A percentile compares a stretch with the other conserved stretches of the same genome.
Evolutionary conservation across 2,329 filamentous ascomycete genomes (phyloP).

Genomic region (Pleoardoris graminearum): DNA sequence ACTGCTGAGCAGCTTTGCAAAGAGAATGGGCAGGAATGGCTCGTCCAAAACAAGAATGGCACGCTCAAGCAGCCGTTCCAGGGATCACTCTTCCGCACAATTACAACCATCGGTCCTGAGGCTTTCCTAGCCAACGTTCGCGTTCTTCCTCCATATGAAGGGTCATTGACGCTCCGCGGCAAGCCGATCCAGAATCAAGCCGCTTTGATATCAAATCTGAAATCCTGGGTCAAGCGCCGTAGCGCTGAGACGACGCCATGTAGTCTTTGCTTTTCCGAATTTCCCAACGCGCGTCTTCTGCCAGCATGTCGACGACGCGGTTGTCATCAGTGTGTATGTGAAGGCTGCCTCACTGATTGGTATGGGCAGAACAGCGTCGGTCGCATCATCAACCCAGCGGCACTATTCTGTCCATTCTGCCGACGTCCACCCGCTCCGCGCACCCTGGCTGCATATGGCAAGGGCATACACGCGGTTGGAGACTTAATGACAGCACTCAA

Average conservation of each 20-base stretch:
- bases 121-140: constrained; percentile 45
- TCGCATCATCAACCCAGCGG: constrained; percentile 52
- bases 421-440: constrained; percentile 48
- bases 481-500: constrained; percentile 47
- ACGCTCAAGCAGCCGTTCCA: constrained; percentile 47
- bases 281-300: constrained; percentile 44
- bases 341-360: constrained; percentile 49
- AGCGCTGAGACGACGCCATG: constrained; percentile 48
- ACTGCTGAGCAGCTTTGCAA: constrained; percentile 43
- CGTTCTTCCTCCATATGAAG: constrained; percentile 36
- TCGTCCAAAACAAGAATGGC: constrained; percentile 48
- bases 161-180: constrained; percentile 34
- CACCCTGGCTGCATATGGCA: constrained; percentile 42
- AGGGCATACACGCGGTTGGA: constrained; percentile 45
- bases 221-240: constrained; percentile 45
- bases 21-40: constrained; percentile 52
- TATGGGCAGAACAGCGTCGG: constrained; percentile 53
- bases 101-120: constrained; percentile 30
- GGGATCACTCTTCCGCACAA: constrained; percentile 44
- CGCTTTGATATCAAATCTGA: constrained; percentile 43
- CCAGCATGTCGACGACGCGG: constrained; percentile 53
- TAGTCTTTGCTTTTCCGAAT: constrained; percentile 52
- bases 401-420: constrained; percentile 57
- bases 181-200: constrained; percentile 51
- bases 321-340: constrained; percentile 52